Percentiles rank a stretch among this genome's conserved stretches.
phyloP scores from a whole-genome alignment of 164 flowering plant species.

The grape (Vitis vinifera) region ASM3070453v1 NC_081818.1:28610501-28611000 shows the following conservation, averaged over 20 bases:
- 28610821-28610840: conserved; percentile 17
- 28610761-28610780: conserved; percentile 4
- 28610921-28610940: conserved; percentile 49
- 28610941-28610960: conserved; percentile 10
- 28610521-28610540: conserved; percentile 53
- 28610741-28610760: conserved; percentile 5
- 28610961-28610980: conserved; percentile 10
- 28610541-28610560: conserved; percentile 47
- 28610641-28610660: neutral
- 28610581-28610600: conserved; percentile 39
- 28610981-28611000: neutral
- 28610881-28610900: conserved; percentile 17
- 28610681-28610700: conserved; percentile 7
- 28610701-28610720: neutral
- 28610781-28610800: conserved; percentile 19
- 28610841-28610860: conserved; percentile 16
- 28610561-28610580: conserved; percentile 44
- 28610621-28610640: conserved; percentile 23
- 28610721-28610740: neutral
- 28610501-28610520: conserved; percentile 55
- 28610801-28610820: conserved; percentile 26
- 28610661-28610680: conserved; percentile 8
- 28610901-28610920: conserved; percentile 49
- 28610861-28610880: conserved; percentile 16
- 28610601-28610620: conserved; percentile 34